phyloP scores from a whole-genome alignment of 352 stramenopile genomes.

The Globisporangium nodosum region DNA sequence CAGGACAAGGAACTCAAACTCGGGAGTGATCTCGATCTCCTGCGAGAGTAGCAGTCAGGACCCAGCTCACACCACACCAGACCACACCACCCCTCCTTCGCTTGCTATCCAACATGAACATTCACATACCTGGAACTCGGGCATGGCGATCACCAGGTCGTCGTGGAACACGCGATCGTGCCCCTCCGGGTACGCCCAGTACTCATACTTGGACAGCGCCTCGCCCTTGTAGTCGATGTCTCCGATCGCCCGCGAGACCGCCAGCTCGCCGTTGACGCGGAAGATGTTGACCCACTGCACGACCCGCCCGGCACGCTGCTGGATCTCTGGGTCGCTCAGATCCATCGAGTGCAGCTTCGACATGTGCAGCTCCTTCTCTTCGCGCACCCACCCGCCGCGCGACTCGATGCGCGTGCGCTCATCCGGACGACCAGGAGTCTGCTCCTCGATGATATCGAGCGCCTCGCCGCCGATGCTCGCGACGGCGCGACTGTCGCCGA shows the following conservation, averaged over 20 bases:
- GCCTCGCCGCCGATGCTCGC: conserved; percentile 74
- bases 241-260: conserved; percentile 88
- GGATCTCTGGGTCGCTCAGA: conserved; percentile 79
- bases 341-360: conserved; percentile 88
- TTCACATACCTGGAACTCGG: conserved; percentile 65
- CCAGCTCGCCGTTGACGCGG: conserved; percentile 90
- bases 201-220: conserved; percentile 67
- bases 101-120: neutral
- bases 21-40: conserved; percentile 85
- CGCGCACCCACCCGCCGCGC: conserved; percentile 42
- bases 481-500: conserved; percentile 84
- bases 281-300: conserved; percentile 86
- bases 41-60: conserved; percentile 13
- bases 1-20: conserved; percentile 90
- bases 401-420: conserved; percentile 70
- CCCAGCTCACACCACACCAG: neutral
- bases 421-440: conserved; percentile 69
- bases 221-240: conserved; percentile 90
- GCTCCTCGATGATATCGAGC: conserved; percentile 85
- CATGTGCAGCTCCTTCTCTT: conserved; percentile 84
- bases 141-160: conserved; percentile 81
- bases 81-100: neutral
- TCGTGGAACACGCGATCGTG: conserved; percentile 76
- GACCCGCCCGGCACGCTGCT: conserved; percentile 73
- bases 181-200: conserved; percentile 80